phyloP scores from a whole-genome alignment of 208 protist species.

The Trypanosoma boissoni region DNA sequence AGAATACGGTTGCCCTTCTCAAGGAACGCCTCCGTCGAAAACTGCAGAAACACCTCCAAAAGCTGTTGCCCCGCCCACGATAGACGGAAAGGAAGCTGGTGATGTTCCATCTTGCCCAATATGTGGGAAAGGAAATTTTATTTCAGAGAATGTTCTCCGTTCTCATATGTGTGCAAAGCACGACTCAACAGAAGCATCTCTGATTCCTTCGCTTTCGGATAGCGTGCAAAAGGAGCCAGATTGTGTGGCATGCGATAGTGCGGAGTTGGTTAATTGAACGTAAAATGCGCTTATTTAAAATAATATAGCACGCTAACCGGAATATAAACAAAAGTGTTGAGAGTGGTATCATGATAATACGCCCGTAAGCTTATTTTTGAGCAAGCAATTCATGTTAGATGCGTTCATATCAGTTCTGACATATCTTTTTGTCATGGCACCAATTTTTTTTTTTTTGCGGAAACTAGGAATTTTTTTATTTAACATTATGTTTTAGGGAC shows the following conservation, averaged over 20 bases:
- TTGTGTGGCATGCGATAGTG: neutral
- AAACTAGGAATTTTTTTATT: too few species aligned
- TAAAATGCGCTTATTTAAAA: too few species aligned
- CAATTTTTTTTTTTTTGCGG: too few species aligned
- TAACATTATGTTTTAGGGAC: too few species aligned
- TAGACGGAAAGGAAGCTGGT: neutral
- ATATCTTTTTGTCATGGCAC: too few species aligned
- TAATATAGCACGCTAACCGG: too few species aligned
- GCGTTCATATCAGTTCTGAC: too few species aligned
- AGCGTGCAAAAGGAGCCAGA: neutral
- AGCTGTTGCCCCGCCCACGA: neutral
- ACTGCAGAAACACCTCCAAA: neutral
- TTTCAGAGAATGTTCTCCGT: constrained; percentile 20
- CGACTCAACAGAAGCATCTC: neutral
- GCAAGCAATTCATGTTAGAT: too few species aligned
- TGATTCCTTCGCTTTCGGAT: neutral
- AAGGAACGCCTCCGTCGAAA: neutral
- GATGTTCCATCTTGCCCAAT: constrained; percentile 9
- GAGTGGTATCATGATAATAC: too few species aligned
- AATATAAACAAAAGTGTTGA: too few species aligned
- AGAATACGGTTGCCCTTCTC: neutral
- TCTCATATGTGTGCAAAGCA: constrained; percentile 25
- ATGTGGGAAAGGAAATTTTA: constrained; percentile 14
- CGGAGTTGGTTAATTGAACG: constrained; percentile 2
- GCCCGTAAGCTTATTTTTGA: too few species aligned